These are phyloP conservation scores for Gyrodon lividus DNA, from an alignment of 768 basidiomycete genomes.

Conservation along the genomic window DNA sequence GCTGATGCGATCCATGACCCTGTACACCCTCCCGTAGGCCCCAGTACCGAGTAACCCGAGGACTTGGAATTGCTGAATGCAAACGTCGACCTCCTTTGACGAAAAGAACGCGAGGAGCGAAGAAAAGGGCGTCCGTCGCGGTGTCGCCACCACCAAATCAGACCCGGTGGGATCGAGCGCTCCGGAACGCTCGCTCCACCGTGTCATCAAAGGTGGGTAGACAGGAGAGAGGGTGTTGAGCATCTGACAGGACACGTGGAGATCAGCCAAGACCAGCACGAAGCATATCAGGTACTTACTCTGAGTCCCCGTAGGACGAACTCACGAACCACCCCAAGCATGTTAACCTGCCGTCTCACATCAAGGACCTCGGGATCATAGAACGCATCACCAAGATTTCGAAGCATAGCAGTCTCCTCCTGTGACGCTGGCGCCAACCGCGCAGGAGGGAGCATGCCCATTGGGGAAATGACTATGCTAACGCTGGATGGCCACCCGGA, in stretches of 20 bases:
- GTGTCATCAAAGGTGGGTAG: not conserved
- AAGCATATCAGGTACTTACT: not conserved
- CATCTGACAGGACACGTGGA: not conserved
- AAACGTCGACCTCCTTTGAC: not conserved
- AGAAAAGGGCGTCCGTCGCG: not conserved
- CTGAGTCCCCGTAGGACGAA: not conserved
- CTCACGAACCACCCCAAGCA: not conserved
- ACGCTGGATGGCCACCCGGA: conserved; percentile 2
- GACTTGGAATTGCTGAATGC: conserved; percentile 4
- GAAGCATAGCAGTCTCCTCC: not conserved
- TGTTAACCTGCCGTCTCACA: not conserved
- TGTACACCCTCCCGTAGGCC: conserved; percentile 4
- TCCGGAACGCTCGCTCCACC: not conserved
- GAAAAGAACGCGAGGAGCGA: not conserved
- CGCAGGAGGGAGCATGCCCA: conserved; percentile 1
- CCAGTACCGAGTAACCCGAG: conserved; percentile 1
- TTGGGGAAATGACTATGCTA: conserved; percentile 1
- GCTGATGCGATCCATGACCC: conserved; percentile 4
- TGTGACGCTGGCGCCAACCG: not conserved
- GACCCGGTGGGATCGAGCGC: not conserved
- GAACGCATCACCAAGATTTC: not conserved
- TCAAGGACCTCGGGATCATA: conserved; percentile 8
- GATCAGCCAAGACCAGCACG: not conserved
- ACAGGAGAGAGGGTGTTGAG: conserved; percentile 1
- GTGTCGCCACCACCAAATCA: not conserved